Conservation (phyloP, 805 yeast genomes). For the Ogataea philodendri region DNA sequence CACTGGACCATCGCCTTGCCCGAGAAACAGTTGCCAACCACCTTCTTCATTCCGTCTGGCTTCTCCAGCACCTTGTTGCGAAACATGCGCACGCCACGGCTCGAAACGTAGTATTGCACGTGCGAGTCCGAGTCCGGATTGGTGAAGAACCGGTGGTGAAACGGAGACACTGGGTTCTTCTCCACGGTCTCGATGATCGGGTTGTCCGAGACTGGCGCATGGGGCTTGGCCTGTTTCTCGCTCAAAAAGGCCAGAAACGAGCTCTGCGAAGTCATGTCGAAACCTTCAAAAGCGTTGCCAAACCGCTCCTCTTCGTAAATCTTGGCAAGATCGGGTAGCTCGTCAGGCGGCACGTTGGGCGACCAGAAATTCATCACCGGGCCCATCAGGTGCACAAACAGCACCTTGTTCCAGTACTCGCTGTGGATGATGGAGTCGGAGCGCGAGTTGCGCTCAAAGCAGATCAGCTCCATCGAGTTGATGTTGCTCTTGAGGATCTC, state of each 20-base stretch:
- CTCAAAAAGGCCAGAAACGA: conserved; percentile 25
- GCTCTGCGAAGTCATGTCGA: conserved; percentile 14
- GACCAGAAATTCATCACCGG: conserved; percentile 68
- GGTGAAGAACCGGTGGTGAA: conserved; percentile 72
- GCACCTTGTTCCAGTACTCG: conserved; percentile 58
- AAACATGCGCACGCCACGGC: conserved; percentile 62
- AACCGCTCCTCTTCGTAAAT: conserved; percentile 6
- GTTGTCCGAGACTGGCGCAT: not conserved
- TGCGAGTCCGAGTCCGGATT: conserved; percentile 87
- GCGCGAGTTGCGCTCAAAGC: conserved; percentile 59
- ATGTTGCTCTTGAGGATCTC: conserved; percentile 45
- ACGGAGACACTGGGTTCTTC: conserved; percentile 47
- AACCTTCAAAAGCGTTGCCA: conserved; percentile 7
- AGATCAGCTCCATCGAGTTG: conserved; percentile 70
- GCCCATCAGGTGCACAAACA: conserved; percentile 65
- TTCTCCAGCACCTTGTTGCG: conserved; percentile 32
- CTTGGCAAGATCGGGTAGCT: conserved; percentile 38
- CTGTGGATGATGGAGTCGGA: conserved; percentile 62
- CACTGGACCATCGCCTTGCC: conserved; percentile 84
- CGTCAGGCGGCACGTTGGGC: conserved; percentile 51
- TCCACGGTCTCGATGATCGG: conserved; percentile 1
- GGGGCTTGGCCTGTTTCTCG: conserved; percentile 17
- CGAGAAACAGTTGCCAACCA: conserved; percentile 51
- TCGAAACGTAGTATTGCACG: conserved; percentile 71
- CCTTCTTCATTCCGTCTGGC: conserved; percentile 27